These are phyloP conservation scores for Aspergillus sclerotioniger DNA, from an alignment of 495 filamentous ascomycete species.

Conservation along the genomic window DNA sequence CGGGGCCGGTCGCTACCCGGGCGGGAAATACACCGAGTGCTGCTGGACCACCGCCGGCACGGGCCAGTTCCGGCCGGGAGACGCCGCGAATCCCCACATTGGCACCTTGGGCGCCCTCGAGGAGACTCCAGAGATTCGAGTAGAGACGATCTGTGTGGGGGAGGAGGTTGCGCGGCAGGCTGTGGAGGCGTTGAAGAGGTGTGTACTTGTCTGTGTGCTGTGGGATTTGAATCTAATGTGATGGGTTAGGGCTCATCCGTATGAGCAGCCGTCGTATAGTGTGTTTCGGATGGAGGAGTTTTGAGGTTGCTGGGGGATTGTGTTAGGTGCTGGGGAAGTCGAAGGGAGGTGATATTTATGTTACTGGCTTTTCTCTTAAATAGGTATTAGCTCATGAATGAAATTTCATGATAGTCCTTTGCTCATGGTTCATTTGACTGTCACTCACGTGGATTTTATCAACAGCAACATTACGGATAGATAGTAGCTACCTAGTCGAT, in stretches of 20 bases:
- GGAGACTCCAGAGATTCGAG: slow-evolving; percentile 46
- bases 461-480: too few relatives aligned
- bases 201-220: slow-evolving; percentile 21
- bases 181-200: slow-evolving; percentile 60
- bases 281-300: slow-evolving; percentile 20
- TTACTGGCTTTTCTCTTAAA: too few relatives aligned
- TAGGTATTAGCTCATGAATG: too few relatives aligned
- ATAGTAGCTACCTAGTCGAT: too few relatives aligned
- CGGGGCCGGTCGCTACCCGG: slow-evolving; percentile 60
- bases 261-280: slow-evolving; percentile 22
- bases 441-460: too few relatives aligned
- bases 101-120: slow-evolving; percentile 52
- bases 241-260: slow-evolving; percentile 19
- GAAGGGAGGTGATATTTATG: too few relatives aligned
- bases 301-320: background rate
- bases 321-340: too few relatives aligned
- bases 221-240: background rate
- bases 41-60: slow-evolving; percentile 55
- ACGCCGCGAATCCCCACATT: slow-evolving; percentile 57
- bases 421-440: too few relatives aligned
- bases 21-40: slow-evolving; percentile 61
- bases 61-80: slow-evolving; percentile 59
- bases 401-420: too few relatives aligned
- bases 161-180: slow-evolving; percentile 28
- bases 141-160: slow-evolving; percentile 51